Evolutionary conservation across 441 rosid genomes (phyloP), one percentile per base, ranked within the genome.

Genomic region (Dalechampia spathulata): DNA sequence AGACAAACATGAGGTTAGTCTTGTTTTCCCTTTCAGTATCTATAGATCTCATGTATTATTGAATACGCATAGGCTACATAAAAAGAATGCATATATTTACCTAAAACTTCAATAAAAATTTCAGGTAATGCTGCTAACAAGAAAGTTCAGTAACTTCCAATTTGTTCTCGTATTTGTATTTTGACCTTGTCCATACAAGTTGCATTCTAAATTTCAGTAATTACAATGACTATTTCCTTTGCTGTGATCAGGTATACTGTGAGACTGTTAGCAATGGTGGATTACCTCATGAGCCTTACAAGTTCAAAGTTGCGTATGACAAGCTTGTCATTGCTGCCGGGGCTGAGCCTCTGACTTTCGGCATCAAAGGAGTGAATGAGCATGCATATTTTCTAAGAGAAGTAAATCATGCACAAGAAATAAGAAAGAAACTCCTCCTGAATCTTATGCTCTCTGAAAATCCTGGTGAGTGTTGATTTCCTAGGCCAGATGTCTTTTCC

Each of bases 321-420:
- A 92, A 89, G 72, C 83, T 92, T 3, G 81, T 85, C 49, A 82
- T 92, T 52, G 96, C 96, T 57, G 80, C 90, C 13, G 97, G 98
- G 61, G 90, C 99, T n/a, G 97, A 92, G 77, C 97, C 94, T 34
- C 64, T 85, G 57, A 92, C 98, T 52, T 92, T 92, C 28, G 96
- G 96, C 39, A 78, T 92, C 50, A 79, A 79, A 58, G 97, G 98
- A 10, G 96, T 92, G 26, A 61, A 75, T 16, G 96, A 85, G 61
- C 78, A 92, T 58, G 94, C 97, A 8, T 81, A 60, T 58, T 92
- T 92, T 74, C 97, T 89, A 3, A 87, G 99, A 15, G 97, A 92
- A 77, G 99, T 92, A 69, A 75, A 77, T 49, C 99, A 85, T 47
- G 99, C 99, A 57, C 99, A 86, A 60, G 90, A 92, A 61, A 92